Conservation (phyloP, 1,139 yeast genomes). For the Protomyces lactucae-debilis region DNA sequence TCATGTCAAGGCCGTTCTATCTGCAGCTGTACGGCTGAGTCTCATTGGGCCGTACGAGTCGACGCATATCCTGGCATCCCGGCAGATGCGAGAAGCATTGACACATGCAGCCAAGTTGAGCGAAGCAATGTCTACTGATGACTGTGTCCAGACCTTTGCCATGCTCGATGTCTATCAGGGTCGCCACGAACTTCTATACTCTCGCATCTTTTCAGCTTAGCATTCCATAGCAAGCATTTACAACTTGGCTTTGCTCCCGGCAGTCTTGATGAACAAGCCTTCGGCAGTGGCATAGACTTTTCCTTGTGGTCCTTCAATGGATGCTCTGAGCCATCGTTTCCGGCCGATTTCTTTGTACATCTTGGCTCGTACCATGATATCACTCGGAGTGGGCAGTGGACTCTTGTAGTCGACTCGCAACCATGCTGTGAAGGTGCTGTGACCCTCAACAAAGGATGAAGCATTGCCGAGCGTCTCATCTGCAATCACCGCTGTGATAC, state of each 20-base stretch:
- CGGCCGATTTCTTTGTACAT: conserved; percentile 9
- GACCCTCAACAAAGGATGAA: background rate
- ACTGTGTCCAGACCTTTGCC: conserved; percentile 25
- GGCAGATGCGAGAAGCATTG: conserved; percentile 5
- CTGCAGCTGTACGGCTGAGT: conserved; percentile 29
- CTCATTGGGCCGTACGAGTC: conserved; percentile 27
- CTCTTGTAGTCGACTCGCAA: conserved; percentile 13
- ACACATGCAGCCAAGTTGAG: background rate
- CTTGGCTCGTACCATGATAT: conserved; percentile 7
- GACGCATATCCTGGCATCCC: conserved; percentile 20
- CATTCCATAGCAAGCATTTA: background rate
- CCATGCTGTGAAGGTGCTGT: conserved; percentile 16
- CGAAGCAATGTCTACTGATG: background rate
- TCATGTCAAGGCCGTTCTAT: conserved; percentile 26
- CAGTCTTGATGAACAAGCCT: conserved; percentile 8
- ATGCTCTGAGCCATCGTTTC: conserved; percentile 12
- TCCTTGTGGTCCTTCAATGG: conserved; percentile 15
- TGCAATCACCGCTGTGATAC: conserved; percentile 15
- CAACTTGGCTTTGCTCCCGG: background rate
- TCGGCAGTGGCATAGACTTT: conserved; percentile 5
- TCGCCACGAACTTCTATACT: conserved; percentile 27
- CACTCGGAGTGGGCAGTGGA: conserved; percentile 16
- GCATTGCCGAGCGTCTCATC: conserved; percentile 15
- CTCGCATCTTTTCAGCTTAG: conserved; percentile 26
- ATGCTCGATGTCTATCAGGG: conserved; percentile 29